Percentiles rank a stretch among this genome's conserved stretches.
Conservation (phyloP, 805 yeast species). For the Cyberlindnera americana region DNA sequence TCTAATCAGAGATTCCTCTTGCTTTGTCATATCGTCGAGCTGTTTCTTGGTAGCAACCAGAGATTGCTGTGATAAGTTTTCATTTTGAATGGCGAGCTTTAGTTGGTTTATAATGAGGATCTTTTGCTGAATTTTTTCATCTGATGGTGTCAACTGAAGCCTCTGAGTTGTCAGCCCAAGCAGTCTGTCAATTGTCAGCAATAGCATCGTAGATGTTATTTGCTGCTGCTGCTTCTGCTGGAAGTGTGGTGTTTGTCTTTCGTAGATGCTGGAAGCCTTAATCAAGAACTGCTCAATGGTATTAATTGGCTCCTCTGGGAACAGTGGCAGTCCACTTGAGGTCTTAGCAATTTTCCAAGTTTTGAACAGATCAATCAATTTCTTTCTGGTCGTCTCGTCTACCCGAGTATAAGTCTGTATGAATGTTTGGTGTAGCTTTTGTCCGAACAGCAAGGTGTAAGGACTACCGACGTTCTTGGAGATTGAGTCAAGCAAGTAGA, state of each 20-base stretch:
- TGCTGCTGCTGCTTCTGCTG: slow-evolving; percentile 1
- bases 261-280: slow-evolving; percentile 49
- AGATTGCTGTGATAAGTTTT: slow-evolving; percentile 30
- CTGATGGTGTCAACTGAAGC: slow-evolving; percentile 29
- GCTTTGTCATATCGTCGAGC: slow-evolving; percentile 32
- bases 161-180: slow-evolving; percentile 33
- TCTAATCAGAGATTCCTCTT: slow-evolving; percentile 35
- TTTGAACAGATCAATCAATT: slow-evolving; percentile 71
- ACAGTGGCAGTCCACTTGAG: slow-evolving; percentile 62
- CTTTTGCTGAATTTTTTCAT: slow-evolving; percentile 28
- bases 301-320: slow-evolving; percentile 64
- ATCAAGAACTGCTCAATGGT: slow-evolving; percentile 72
- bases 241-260: slow-evolving; percentile 16
- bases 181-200: slow-evolving; percentile 34
- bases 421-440: slow-evolving; percentile 64
- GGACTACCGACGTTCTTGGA: slow-evolving; percentile 90
- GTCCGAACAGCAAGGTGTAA: slow-evolving; percentile 74
- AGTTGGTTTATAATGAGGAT: slow-evolving; percentile 34
- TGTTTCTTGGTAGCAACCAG: slow-evolving; percentile 37
- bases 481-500: slow-evolving; percentile 86
- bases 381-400: slow-evolving; percentile 68
- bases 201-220: slow-evolving; percentile 27
- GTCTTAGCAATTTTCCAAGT: slow-evolving; percentile 80
- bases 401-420: slow-evolving; percentile 76
- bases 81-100: slow-evolving; percentile 32